A percentile compares a stretch with the other conserved stretches of the same genome.
phyloP scores from a whole-genome alignment of 495 filamentous ascomycete species.

The Penicillium dipodomyicola region DNA sequence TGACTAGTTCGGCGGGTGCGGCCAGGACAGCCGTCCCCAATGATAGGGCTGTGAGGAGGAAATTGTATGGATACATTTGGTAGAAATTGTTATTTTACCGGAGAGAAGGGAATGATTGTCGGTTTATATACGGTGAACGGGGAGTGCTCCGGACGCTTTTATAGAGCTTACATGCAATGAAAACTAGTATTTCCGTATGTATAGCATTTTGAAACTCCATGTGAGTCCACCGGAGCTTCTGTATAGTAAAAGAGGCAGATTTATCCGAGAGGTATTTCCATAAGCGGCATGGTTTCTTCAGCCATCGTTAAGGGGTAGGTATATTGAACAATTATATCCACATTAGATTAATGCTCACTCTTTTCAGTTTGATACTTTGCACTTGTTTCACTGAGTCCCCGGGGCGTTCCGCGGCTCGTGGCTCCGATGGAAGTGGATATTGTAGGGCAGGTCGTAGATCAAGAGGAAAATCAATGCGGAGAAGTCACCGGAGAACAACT shows the following conservation, averaged over 20 bases:
- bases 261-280: slow-evolving; percentile 9
- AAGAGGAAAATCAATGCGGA: neutral
- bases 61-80: slow-evolving; percentile 1
- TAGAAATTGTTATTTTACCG: neutral
- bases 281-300: slow-evolving; percentile 7
- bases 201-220: neutral
- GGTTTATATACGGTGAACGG: neutral
- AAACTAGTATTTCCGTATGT: neutral
- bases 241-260: neutral
- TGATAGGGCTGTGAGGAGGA: slow-evolving; percentile 12
- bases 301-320: neutral
- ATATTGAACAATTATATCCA: neutral
- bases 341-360: neutral
- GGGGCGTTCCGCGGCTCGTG: neutral
- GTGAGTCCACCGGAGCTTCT: neutral
- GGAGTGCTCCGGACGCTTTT: neutral
- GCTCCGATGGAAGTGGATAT: neutral
- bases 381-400: neutral
- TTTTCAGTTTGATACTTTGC: neutral
- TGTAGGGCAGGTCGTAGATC: neutral
- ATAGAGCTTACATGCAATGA: neutral
- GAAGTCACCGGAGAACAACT: neutral
- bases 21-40: slow-evolving; percentile 12
- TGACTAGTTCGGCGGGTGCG: slow-evolving; percentile 13
- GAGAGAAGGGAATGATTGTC: neutral